phyloP scores from a whole-genome alignment of 257 asterid species.

The Solanum boliviense region DNA sequence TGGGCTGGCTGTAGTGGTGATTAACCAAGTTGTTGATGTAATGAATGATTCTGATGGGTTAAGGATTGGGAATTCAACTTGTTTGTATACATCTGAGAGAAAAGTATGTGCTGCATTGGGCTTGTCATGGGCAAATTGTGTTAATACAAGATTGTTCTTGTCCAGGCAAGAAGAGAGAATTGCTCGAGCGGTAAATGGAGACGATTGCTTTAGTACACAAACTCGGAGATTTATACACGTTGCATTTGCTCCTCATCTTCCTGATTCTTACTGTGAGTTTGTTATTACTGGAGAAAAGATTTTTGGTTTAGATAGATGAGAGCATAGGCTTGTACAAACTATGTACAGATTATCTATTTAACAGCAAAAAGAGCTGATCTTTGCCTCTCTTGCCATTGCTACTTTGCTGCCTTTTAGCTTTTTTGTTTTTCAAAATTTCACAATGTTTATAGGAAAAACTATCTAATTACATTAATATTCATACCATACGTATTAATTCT shows the following conservation, averaged over 20 bases:
- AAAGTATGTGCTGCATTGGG: slow-evolving; percentile 75
- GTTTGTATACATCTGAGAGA: slow-evolving; percentile 58
- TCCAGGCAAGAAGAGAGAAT: slow-evolving; percentile 50
- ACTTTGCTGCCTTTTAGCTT: slow-evolving; percentile 38
- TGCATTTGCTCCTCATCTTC: slow-evolving; percentile 80
- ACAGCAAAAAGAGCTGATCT: background rate
- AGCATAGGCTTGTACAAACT: background rate
- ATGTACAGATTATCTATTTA: background rate
- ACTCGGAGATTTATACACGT: slow-evolving; percentile 61
- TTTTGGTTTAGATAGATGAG: slow-evolving; percentile 34
- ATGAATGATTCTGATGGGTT: slow-evolving; percentile 32
- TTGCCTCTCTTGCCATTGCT: slow-evolving; percentile 56
- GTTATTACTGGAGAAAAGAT: slow-evolving; percentile 59
- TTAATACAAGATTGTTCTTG: slow-evolving; percentile 68
- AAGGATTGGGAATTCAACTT: slow-evolving; percentile 50
- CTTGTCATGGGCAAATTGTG: slow-evolving; percentile 91
- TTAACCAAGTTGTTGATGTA: slow-evolving; percentile 82
- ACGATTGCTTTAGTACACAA: slow-evolving; percentile 2
- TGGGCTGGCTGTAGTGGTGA: slow-evolving; percentile 70
- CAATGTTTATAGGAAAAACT: too few relatives aligned
- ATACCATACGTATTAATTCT: background rate
- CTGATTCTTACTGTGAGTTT: slow-evolving; percentile 59
- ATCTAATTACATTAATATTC: too few relatives aligned
- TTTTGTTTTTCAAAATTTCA: too few relatives aligned
- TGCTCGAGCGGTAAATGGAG: slow-evolving; percentile 17